Percentiles rank a stretch among this genome's conserved stretches.
phyloP scores from a whole-genome alignment of 2,329 filamentous ascomycete species.

The Neocatenulostroma microsporum region DNA sequence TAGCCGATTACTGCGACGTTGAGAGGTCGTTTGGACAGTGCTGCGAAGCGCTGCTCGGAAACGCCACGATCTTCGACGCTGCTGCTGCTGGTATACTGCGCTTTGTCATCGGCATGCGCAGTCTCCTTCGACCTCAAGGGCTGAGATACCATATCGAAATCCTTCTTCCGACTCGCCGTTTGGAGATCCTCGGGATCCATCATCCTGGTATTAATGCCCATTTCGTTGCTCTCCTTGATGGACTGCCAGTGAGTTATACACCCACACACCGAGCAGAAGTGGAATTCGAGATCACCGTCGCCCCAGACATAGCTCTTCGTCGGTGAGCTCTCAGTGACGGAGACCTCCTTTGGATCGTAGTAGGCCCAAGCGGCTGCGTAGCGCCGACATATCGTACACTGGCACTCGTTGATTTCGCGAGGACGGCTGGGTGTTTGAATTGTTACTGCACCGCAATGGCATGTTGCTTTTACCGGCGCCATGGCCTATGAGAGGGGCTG shows the following conservation, averaged over 20 bases:
- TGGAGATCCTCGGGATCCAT: slow-evolving; percentile 2
- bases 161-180: neutral
- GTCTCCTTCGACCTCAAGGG: slow-evolving; percentile 3
- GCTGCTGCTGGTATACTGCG: no score
- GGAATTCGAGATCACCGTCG: slow-evolving; percentile 7
- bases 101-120: slow-evolving; percentile 1
- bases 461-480: slow-evolving; percentile 9
- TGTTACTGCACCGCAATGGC: slow-evolving; percentile 24
- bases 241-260: slow-evolving; percentile 7
- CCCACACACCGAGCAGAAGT: slow-evolving; percentile 10
- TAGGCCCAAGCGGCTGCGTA: slow-evolving; percentile 24
- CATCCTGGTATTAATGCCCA: slow-evolving; percentile 5
- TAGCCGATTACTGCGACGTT: slow-evolving; percentile 55
- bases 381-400: slow-evolving; percentile 23
- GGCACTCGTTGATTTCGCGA: slow-evolving; percentile 20
- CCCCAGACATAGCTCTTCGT: slow-evolving; percentile 10
- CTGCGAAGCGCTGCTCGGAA: neutral
- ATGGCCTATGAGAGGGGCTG: no score
- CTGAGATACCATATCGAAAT: neutral
- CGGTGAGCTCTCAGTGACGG: neutral
- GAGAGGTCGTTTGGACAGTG: slow-evolving; percentile 35
- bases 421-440: slow-evolving; percentile 15
- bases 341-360: slow-evolving; percentile 14
- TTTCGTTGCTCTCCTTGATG: slow-evolving; percentile 1
- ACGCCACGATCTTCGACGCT: neutral